Evolutionary conservation across 208 protist genomes (phyloP), one percentile per base, ranked within the genome.

Genomic region (Trypanosoma scelopori): DNA sequence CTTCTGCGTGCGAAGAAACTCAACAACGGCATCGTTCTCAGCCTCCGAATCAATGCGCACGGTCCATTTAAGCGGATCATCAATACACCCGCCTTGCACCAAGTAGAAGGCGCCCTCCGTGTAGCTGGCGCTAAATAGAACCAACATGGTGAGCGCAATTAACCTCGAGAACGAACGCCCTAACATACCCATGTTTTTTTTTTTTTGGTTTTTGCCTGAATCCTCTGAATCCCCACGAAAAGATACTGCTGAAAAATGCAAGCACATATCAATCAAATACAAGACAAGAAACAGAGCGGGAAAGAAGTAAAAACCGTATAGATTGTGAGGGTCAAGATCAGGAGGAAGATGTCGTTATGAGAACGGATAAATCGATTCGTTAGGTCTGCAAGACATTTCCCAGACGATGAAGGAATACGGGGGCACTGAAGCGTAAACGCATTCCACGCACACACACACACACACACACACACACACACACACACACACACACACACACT

Each of bases 21-120:
- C 51, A 41, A 67, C 71, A 16, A 73, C 77, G 41, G 51, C 75
- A 1, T 58, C 57, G 52, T 85, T 89, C 41, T 84, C 68, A 4
- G 23, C 13, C 22, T 51, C 3, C 13, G 66, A 84, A 43, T 70
- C 55, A 42, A 81, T 71, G 27, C 59, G 52, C 23, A 53, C 22
- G n/a, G 59, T 58, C 68, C 68, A 49, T 46, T 35, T 18, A 32
- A 0, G 16, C 15, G 68, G 27, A 45, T 74, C 51, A 55, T 68
- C 68, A 15, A 22, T 28, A 60, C 56, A 68, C 5, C 49, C 58
- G 1, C 55, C 65, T n/a, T 30, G 43, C 46, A 71, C 65, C 6
- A 45, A 1, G 37, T 48, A 71, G 47, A 71, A 32, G 47, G 55
- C 46, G 18, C 37, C 62, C 16, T 61, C 56, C 30, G 42, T 56